Base-by-base conservation (phyloP, 768 basidiomycete genomes). In the Amanita inopinata region DNA sequence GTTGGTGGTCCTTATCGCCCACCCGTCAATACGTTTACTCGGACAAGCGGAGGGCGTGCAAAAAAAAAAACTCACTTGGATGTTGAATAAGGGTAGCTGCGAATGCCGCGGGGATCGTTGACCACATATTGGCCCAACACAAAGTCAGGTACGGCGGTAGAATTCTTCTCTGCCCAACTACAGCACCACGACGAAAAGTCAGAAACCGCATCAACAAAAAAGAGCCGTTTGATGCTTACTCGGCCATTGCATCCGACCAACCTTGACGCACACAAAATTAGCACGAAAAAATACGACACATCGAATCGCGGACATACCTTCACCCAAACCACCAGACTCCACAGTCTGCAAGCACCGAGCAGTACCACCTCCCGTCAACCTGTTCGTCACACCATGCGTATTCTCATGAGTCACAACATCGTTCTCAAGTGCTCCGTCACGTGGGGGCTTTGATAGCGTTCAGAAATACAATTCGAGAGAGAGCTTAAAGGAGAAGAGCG, bases 301-400 rank as follows among this genome's bases (percentile, higher is more conserved):
- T 35, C 56, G 27, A 28, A 18, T 55, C 55, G 48, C 56, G 15
- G 68, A 69, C 73, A 72, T 74, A 50, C 49, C 72, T 62, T 83
- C 80, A 46, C 78, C 80, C 66, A 82, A 71, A 15, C 80, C 79
- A 27, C 77, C 77, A 24, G 78, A 66, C 53, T 82, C 80, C n/a
- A 66, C 64, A 8, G 69, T 74, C 48, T 76, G 74, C 46, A 82
- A 64, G 61, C 80, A 82, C 27, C 74, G 68, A 37, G 71, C 73
- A 25, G 70, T 74, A 22, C 69, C 74, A 35, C 75, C 74, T 24
- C 76, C 75, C 18, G 73, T 74, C 63, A 78, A 61, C 20, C 69
- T 54, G 55, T 66, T 72, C n/a, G n/a, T n/a, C n/a, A n/a, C n/a
- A n/a, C n/a, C n/a, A n/a, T n/a, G n/a, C n/a, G n/a, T n/a, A n/a